Conservation (phyloP, 805 yeast genomes). For the Saccharomyces kudriavzevii region DNA sequence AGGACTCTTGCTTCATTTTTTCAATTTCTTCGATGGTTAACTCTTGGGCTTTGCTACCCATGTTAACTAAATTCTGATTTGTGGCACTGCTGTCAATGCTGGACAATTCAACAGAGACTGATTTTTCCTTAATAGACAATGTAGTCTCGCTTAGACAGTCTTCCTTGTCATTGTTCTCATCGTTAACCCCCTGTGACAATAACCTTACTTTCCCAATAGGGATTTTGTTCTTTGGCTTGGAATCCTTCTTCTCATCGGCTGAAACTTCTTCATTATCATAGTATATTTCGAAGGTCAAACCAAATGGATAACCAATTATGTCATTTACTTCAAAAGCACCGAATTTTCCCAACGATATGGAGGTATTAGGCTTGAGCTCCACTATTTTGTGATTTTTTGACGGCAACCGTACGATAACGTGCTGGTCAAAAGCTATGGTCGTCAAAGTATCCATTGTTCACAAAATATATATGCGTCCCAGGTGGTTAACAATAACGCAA, state of each 20-base stretch:
- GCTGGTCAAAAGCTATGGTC: slow-evolving; percentile 24
- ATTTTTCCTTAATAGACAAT: slow-evolving; percentile 28
- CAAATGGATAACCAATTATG: slow-evolving; percentile 73
- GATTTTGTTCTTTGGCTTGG: slow-evolving; percentile 16
- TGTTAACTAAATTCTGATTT: slow-evolving; percentile 56
- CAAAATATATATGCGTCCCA: not conserved
- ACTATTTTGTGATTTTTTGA: slow-evolving; percentile 71
- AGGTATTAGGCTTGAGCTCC: slow-evolving; percentile 51
- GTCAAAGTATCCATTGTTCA: slow-evolving; percentile 21
- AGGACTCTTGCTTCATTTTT: slow-evolving; percentile 62
- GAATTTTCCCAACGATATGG: slow-evolving; percentile 78
- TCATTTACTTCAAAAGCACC: slow-evolving; percentile 74
- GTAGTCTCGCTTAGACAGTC: slow-evolving; percentile 18
- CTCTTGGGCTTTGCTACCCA: slow-evolving; percentile 66
- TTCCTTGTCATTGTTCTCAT: not conserved
- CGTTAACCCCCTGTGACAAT: slow-evolving; percentile 4
- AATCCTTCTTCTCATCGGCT: slow-evolving; percentile 9
- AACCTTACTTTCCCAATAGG: slow-evolving; percentile 24
- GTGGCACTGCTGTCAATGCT: slow-evolving; percentile 42
- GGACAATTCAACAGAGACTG: slow-evolving; percentile 27
- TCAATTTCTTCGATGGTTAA: slow-evolving; percentile 78
- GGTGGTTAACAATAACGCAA: not conserved
- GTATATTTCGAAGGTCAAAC: slow-evolving; percentile 79
- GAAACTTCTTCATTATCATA: slow-evolving; percentile 29
- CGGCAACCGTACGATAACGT: slow-evolving; percentile 65